Conservation (phyloP, 2,329 filamentous ascomycete genomes). For the Pyricularia pennisetigena region DNA sequence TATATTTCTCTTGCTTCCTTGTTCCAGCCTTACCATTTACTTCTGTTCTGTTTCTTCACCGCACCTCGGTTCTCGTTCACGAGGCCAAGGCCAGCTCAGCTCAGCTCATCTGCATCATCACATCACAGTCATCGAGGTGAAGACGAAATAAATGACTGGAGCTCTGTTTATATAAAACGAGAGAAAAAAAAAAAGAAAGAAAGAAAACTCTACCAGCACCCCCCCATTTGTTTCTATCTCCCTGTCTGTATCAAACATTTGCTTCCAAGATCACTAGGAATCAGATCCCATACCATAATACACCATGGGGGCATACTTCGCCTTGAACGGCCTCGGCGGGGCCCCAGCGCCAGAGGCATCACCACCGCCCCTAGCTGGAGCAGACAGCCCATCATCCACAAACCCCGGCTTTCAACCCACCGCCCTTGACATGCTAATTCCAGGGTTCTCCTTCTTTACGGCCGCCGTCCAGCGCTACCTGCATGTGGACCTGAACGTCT, state of each 20-base stretch:
- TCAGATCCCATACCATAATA: not conserved
- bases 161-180: not conserved
- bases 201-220: not conserved
- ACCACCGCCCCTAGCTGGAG: not conserved
- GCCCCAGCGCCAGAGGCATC: not conserved
- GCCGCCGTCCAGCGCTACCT: constrained; percentile 43
- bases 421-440: constrained; percentile 54
- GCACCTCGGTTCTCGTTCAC: not conserved
- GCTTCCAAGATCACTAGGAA: not conserved
- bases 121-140: not conserved
- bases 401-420: constrained; percentile 17
- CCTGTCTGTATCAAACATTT: not conserved
- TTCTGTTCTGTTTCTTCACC: not conserved
- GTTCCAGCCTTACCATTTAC: not conserved
- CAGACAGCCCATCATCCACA: not conserved
- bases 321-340: not conserved
- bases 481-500: constrained; percentile 51
- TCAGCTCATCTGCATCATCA: not conserved
- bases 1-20: not conserved
- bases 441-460: constrained; percentile 51
- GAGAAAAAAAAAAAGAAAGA: too few relatives aligned
- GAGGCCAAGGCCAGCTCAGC: not conserved
- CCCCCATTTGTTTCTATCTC: not conserved
- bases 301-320: not conserved
- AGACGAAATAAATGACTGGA: too few relatives aligned